Evolutionary conservation across 192 early-diverging fungal genomes (phyloP).

Genomic region (Oehlia diaphana): DNA sequence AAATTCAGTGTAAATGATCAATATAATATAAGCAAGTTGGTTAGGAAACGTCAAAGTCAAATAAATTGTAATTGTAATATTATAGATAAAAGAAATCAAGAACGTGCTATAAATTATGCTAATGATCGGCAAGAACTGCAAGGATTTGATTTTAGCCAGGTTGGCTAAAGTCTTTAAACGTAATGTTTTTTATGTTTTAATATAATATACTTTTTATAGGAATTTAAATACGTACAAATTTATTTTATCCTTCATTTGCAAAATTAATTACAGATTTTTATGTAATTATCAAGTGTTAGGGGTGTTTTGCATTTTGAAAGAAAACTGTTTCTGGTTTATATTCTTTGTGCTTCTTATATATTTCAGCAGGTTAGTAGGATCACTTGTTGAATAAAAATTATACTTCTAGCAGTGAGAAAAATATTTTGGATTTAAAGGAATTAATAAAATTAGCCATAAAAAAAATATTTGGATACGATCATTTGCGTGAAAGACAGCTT

Average conservation of each 20-base stretch:
- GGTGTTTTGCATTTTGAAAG: neutral
- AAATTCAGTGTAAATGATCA: neutral
- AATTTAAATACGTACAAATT: neutral
- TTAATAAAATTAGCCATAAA: neutral
- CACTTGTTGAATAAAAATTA: neutral
- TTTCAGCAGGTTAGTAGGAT: neutral
- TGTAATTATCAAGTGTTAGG: neutral
- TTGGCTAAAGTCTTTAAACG: neutral
- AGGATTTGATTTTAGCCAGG: conserved; percentile 11
- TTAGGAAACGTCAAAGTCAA: neutral
- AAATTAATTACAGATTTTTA: neutral
- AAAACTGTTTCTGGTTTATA: neutral
- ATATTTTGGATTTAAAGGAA: neutral
- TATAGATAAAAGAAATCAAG: neutral
- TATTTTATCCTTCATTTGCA: neutral
- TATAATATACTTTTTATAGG: too few relatives aligned
- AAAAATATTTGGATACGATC: neutral
- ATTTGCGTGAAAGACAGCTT: neutral
- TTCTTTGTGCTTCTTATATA: neutral
- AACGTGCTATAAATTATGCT: neutral
- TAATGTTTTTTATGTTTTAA: too few relatives aligned
- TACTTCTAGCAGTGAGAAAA: neutral
- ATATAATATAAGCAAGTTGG: neutral
- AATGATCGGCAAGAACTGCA: neutral
- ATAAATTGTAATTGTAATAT: neutral